Conservation (phyloP, 352 stramenopile genomes). For the Phytophthora agathidicida region DNA sequence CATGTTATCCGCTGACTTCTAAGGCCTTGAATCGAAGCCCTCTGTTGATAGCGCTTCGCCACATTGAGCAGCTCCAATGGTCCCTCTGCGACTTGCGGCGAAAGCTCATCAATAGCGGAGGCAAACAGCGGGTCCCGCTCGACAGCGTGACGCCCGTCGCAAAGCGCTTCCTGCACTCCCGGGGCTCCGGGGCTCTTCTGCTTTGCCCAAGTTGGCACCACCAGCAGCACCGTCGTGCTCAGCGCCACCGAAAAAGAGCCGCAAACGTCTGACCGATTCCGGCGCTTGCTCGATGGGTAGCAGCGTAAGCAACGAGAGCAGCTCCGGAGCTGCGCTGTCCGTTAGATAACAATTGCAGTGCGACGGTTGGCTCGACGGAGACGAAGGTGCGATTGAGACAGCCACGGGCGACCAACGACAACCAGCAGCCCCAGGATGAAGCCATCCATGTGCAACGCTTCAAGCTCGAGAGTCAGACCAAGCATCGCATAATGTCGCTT, state of each 20-base stretch:
- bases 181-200: neutral
- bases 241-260: slow-evolving; percentile 1
- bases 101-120: no score
- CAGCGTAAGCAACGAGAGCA: neutral
- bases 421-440: slow-evolving; percentile 17
- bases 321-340: neutral
- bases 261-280: no score
- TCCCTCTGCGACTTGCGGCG: no score
- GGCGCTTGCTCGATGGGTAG: neutral
- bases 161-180: slow-evolving; percentile 15
- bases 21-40: no score
- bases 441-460: slow-evolving; percentile 34
- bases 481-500: slow-evolving; percentile 34
- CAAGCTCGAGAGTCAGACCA: slow-evolving; percentile 29
- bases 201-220: neutral
- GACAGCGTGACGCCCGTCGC: no score
- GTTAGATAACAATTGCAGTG: neutral
- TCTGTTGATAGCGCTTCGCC: no score
- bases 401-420: slow-evolving; percentile 7
- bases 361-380: neutral
- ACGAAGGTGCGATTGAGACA: slow-evolving; percentile 5
- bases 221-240: neutral
- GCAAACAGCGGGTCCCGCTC: no score
- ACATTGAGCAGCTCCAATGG: no score
- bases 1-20: no score